Conservation (phyloP, 1,284 basidiomycete species). For the Anthracocystis setariae region DNA sequence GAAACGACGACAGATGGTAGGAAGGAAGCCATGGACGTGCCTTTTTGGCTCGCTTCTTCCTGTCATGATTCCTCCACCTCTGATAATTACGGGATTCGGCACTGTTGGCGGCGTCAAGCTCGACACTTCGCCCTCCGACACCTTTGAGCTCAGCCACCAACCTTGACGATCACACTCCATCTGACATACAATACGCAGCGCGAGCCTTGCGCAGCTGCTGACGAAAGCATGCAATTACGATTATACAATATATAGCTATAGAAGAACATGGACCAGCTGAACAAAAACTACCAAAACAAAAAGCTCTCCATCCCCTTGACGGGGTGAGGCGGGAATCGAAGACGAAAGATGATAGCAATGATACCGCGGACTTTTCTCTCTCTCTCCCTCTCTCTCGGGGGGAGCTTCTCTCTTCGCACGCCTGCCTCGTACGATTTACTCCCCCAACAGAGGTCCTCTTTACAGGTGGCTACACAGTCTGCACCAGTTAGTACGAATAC, state of each 20-base stretch:
- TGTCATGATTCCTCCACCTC: conserved; percentile 8
- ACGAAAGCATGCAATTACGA: background rate
- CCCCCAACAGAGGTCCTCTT: background rate
- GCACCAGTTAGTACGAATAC: conserved; percentile 4
- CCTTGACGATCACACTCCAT: no score
- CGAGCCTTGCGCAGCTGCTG: background rate
- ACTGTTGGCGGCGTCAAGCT: no score
- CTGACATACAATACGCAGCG: background rate
- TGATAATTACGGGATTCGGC: background rate
- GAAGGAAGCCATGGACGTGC: conserved; percentile 15
- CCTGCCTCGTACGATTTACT: conserved; percentile 25
- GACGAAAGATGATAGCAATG: conserved; percentile 1
- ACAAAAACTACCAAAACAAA: conserved; percentile 1
- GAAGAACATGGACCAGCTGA: background rate
- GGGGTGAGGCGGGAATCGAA: background rate
- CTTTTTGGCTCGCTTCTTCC: conserved; percentile 4
- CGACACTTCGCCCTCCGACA: no score
- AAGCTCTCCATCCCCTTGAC: background rate
- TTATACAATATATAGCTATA: background rate
- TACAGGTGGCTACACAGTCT: background rate
- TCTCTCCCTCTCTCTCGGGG: no score
- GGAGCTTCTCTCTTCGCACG: conserved; percentile 11
- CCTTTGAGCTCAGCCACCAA: no score
- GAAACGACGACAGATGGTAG: background rate
- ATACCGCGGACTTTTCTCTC: background rate